Base-by-base conservation (phyloP, 371 early-diverging fungal genomes). In the Rhizopus delemar region DNA sequence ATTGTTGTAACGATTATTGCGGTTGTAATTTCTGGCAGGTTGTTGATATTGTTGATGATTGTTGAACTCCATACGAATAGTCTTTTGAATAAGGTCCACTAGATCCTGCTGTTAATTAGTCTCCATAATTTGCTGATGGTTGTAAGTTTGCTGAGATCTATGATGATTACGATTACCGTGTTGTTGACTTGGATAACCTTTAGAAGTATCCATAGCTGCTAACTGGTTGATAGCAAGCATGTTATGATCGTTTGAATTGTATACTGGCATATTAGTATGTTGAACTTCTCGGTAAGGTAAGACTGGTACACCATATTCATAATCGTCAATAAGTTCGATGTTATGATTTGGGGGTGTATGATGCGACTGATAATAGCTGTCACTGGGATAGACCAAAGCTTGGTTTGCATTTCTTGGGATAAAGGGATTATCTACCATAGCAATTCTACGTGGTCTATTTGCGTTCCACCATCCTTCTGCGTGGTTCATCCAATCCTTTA, bases 381-480 rank as follows among this genome's bases (percentile, higher is more conserved):
- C 2, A 11, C 13, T 5, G 11, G 8, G 39, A 6, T 38, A 38
- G 13, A 38, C 6, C 11, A 38, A 13, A 38, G 5, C 6, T 38
- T 38, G 39, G n/a, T 50, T 33, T 12, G 29, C 29, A 50, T 50
- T n/a, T 3, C 34, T 29, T 32, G 34, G 51, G 2, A 5, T 6
- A 9, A 52, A 52, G 1, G 53, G 53, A 16, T 52, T 28, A 3
- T 52, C 39, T 2, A 52, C 53, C 3, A 52, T 50, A 15, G 32
- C 5, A 9, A 50, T 50, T 8, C 6, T 11, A 0, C 34, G 51
- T 1, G 51, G 51, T n/a, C 33, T 50, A 11, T 34, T n/a, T 9
- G 57, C 50, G 8, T 49, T 50, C 50, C 39, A 57, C 49, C 57
- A 57, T 0, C 50, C 41, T 9, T 39, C 32, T 7, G 50, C 2